Evolutionary conservation across 257 asterid species (phyloP), one percentile per base, ranked within the genome.

Genomic region (Nicotiana noctiflora): DNA sequence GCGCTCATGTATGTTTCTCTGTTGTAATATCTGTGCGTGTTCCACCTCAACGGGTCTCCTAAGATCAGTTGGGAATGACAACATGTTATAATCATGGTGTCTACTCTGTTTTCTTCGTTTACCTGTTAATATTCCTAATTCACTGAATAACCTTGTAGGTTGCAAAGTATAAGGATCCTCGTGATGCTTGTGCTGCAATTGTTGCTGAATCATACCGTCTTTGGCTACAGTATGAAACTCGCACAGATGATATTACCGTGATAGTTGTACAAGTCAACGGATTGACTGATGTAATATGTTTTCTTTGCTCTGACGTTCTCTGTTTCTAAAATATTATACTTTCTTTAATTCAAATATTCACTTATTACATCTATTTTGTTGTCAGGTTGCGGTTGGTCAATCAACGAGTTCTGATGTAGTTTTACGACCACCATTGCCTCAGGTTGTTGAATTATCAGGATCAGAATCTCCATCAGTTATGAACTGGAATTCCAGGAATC

Each of bases 171-270:
- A 92, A 93, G 90, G 99, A 96, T 81, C 98, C 99, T 13, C 95
- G 92, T 79, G 98, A 96, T 87, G 99, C 99, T 84, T 96, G 99
- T 90, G 97, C 98, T 86, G 99, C 97, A 80, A 91, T 96, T 88
- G 99, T 93, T 85, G 97, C 98, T 46, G 97, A 96, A 85, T 93
- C 99, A 61, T 96, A 96, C 88, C 97, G 96, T 65, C 93, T 92
- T 65, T 96, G 99, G 99, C 89, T 96, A 53, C 98, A 96, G 81
- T 92, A 86, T 86, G 99, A 96, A 89, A 96, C 97, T 83, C 98
- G 98, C 25, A 96, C 99, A n/a, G 99, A 96, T 88, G 99, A 96
- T 85, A 93, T 93, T 70, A 93, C 99, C 8, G 97, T 96, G 85
- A 91, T 96, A 80, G 96, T 96, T 81, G 98, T 90, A 81, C 98